Base-by-base conservation (phyloP, 305 asterid genomes). In the Fraxinus paxiana region DNA sequence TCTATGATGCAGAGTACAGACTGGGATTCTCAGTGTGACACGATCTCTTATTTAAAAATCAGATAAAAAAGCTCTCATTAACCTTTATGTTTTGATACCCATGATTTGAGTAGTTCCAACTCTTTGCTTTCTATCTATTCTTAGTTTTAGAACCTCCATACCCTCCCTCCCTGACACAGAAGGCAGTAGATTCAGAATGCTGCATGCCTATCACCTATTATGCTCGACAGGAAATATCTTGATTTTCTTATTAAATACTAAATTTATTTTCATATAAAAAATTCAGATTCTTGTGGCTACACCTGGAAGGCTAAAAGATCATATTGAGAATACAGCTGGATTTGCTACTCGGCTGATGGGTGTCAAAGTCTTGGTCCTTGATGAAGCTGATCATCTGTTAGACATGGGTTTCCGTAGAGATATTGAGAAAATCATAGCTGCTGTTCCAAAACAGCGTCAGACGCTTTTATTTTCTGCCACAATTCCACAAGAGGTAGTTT, bases 401-500 rank as follows among this genome's bases (percentile, higher is more conserved):
- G 98, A 93, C 88, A 94, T 96, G 98, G 99, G 99, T 82, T 96
- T 96, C 81, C 98, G 97, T 82, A 96, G 86, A 85, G 99, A 92
- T 61, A 94, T 96, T 73, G 98, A 96, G 93, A 94, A 78, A 77
- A 96, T 96, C 81, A 83, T 96, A 80, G 91, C 93, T 81, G 97
- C 98, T 67, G 92, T 96, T 67, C 99, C 98, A 6, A 94, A 94
- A 87, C 97, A 96, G 88, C 97, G 99, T n/a, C 99, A 96, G 80
- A 94, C 98, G 35, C 98, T 96, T 86, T 87, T 96, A 79, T 96
- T 96, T 83, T 96, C 99, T 85, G 98, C 99, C 48, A 96, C 99
- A 59, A 85, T 96, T 73, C 97, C 98, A 1, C 92, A 73, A 17
- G 98, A 96, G 95, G 98, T 94, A 82, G 78, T 77, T 78, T 80